Conservation (phyloP, 2,329 filamentous ascomycete species). For the Diplodia mutila region DNA sequence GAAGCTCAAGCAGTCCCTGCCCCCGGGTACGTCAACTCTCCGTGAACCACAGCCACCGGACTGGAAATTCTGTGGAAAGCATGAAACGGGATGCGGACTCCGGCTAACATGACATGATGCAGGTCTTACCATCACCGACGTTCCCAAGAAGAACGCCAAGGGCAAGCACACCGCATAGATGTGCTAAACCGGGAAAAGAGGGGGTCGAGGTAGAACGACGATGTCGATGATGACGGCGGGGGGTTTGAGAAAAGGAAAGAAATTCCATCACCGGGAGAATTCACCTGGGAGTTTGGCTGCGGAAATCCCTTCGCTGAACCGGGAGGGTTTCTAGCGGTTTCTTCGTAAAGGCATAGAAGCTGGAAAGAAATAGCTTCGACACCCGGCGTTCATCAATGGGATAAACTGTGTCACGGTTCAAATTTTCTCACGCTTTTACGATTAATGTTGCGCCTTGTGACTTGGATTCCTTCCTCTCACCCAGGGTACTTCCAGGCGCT, state of each 20-base stretch:
- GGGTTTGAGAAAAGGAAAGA: neutral
- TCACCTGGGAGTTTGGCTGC: conserved; percentile 1
- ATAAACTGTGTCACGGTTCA: conserved; percentile 24
- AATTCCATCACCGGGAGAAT: conserved; percentile 1
- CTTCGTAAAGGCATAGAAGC: conserved; percentile 7
- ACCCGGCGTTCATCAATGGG: conserved; percentile 23
- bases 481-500: neutral
- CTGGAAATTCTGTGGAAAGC: neutral
- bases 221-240: conserved; percentile 9
- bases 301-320: conserved; percentile 12
- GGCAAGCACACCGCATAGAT: conserved; percentile 47
- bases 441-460: neutral
- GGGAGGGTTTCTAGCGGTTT: conserved; percentile 44
- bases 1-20: conserved; percentile 99
- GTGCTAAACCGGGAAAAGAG: neutral
- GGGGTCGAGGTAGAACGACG: conserved; percentile 3
- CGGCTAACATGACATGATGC: conserved; percentile 27
- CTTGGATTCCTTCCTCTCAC: neutral
- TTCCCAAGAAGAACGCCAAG: conserved; percentile 66
- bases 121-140: conserved; percentile 64
- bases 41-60: neutral
- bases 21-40: conserved; percentile 76
- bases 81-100: neutral
- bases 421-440: neutral
- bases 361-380: conserved; percentile 16